A percentile compares a stretch with the other conserved stretches of the same genome.
phyloP scores from a whole-genome alignment of 1,139 yeast genomes.

The Pichia sp. region DNA sequence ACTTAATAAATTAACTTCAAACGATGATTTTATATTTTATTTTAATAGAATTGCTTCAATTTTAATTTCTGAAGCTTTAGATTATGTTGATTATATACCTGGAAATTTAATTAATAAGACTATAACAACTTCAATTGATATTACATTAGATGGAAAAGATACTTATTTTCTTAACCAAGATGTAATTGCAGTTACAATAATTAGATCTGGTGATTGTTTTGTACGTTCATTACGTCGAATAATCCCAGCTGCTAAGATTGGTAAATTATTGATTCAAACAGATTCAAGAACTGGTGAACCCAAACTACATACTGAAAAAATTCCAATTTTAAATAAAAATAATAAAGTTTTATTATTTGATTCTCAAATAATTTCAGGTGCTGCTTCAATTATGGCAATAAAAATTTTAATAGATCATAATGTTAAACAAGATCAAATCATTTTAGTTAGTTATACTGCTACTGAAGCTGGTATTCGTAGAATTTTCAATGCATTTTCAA shows the following conservation, averaged over 20 bases:
- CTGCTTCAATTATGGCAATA: slow-evolving; percentile 91
- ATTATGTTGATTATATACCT: slow-evolving; percentile 34
- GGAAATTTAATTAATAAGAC: slow-evolving; percentile 10
- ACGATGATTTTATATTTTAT: slow-evolving; percentile 79
- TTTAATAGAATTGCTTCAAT: slow-evolving; percentile 74
- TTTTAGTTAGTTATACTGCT: slow-evolving; percentile 66
- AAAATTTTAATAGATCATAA: slow-evolving; percentile 82
- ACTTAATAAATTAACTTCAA: slow-evolving; percentile 44
- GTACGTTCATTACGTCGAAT: slow-evolving; percentile 69
- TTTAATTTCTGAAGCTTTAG: slow-evolving; percentile 62
- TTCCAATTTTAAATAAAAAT: slow-evolving; percentile 34
- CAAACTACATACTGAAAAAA: slow-evolving; percentile 68
- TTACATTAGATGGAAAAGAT: slow-evolving; percentile 20
- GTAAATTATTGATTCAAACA: slow-evolving; percentile 80
- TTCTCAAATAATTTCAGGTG: slow-evolving; percentile 86
- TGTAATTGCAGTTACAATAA: slow-evolving; percentile 67
- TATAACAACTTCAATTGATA: slow-evolving; percentile 43
- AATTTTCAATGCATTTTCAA: slow-evolving; percentile 59
- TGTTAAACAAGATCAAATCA: slow-evolving; percentile 55
- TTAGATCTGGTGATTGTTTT: slow-evolving; percentile 91
- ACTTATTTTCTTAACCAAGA: slow-evolving; percentile 43
- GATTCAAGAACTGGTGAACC: slow-evolving; percentile 92
- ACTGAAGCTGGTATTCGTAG: slow-evolving; percentile 78
- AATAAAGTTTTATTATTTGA: slow-evolving; percentile 55
- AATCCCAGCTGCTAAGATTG: slow-evolving; percentile 70